Percentiles rank a stretch among this genome's conserved stretches.
Conservation (phyloP, 352 stramenopile genomes). For the Aphanomyces astaci region DNA sequence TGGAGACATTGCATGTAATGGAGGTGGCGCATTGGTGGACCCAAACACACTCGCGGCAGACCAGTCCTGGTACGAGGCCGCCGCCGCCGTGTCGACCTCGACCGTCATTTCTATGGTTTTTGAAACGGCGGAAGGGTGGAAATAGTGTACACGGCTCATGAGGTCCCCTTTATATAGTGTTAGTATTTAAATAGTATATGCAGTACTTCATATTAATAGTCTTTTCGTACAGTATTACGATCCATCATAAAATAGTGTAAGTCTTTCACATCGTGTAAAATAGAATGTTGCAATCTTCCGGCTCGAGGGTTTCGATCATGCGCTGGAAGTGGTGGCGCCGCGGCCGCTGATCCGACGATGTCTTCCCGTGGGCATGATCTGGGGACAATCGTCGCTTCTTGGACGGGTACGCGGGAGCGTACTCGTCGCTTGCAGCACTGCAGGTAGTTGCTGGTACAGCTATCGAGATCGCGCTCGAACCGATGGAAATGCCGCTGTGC, state of each 20-base stretch:
- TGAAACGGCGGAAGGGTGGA: too few relatives aligned
- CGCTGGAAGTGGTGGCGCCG: background rate
- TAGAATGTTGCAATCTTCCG: background rate
- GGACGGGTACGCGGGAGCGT: background rate
- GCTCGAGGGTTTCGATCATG: background rate
- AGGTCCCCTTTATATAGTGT: too few relatives aligned
- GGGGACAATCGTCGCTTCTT: background rate
- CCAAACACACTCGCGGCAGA: conserved; percentile 42
- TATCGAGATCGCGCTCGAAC: background rate
- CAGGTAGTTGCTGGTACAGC: background rate
- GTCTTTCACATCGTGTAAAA: background rate
- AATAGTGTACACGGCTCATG: too few relatives aligned
- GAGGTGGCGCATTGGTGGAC: background rate
- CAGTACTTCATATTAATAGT: too few relatives aligned
- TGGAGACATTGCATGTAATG: background rate
- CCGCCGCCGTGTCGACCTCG: background rate
- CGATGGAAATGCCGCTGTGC: background rate
- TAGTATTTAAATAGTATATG: too few relatives aligned
- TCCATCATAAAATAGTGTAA: too few relatives aligned
- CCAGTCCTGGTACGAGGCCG: conserved; percentile 33
- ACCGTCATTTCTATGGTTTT: too few relatives aligned
- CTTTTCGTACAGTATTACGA: too few relatives aligned
- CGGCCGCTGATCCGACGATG: background rate
- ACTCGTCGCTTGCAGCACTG: too few relatives aligned
- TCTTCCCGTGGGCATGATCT: background rate